These are phyloP conservation scores for Termitomyces sp. DNA, from an alignment of 768 basidiomycete genomes.

Conservation along the genomic window DNA sequence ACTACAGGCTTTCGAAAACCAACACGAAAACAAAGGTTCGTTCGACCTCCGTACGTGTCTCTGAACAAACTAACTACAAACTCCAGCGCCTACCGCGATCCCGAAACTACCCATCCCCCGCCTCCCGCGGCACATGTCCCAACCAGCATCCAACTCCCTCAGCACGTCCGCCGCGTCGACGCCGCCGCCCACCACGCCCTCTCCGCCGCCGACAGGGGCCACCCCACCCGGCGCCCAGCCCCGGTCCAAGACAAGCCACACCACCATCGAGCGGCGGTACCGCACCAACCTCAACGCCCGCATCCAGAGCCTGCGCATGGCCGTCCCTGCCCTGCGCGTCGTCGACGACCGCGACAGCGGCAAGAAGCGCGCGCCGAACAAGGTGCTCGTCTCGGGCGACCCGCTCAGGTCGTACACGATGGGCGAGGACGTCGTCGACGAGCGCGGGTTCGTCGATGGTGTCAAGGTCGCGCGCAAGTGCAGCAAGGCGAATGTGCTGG, in stretches of 20 bases:
- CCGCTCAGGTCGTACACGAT: constrained; percentile 23
- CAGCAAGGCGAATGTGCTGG: constrained; percentile 85
- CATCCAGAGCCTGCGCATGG: constrained; percentile 72
- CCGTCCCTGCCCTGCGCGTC: constrained; percentile 79
- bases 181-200: constrained; percentile 34
- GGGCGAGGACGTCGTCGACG: constrained; percentile 59
- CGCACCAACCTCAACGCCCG: constrained; percentile 86
- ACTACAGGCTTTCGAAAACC: constrained; percentile 21
- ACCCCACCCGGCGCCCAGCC: constrained; percentile 7
- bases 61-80: no score
- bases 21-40: constrained; percentile 17
- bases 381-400: constrained; percentile 25
- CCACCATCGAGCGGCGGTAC: constrained; percentile 84
- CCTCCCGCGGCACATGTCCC: constrained; percentile 22
- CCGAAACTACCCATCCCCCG: constrained; percentile 35
- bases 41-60: no score
- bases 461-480: constrained; percentile 88
- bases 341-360: constrained; percentile 55
- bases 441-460: constrained; percentile 86
- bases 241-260: constrained; percentile 79
- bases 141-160: constrained; percentile 20
- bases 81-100: constrained; percentile 14
- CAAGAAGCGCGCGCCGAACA: constrained; percentile 43
- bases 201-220: constrained; percentile 13
- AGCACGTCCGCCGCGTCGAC: constrained; percentile 34